Percentiles rank a stretch among this genome's conserved stretches.
These are phyloP conservation scores for Berberis vulgaris DNA, from an alignment of 164 flowering plant genomes.

Conservation along the genomic window DNA sequence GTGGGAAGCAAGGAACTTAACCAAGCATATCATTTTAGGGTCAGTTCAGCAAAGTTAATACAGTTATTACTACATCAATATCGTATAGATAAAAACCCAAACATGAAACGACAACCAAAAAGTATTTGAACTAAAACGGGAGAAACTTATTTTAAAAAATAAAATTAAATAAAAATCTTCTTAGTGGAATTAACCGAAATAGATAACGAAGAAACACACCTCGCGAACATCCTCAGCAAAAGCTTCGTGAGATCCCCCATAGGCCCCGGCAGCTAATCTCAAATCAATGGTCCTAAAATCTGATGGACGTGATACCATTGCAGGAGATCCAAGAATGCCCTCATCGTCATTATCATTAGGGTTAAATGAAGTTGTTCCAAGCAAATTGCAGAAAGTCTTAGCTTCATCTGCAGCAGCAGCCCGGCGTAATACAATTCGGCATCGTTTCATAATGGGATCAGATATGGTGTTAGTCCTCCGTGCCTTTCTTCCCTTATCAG, in stretches of 20 bases:
- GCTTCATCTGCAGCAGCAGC: slow-evolving; percentile 75
- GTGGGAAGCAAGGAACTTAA: too few relatives aligned
- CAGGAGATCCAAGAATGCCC: slow-evolving; percentile 86
- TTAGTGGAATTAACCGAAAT: too few relatives aligned
- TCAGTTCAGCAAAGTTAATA: too few relatives aligned
- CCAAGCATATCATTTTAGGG: too few relatives aligned
- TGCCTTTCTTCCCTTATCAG: slow-evolving; percentile 40
- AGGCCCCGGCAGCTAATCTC: slow-evolving; percentile 79
- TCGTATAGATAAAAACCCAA: too few relatives aligned
- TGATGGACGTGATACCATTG: slow-evolving; percentile 85
- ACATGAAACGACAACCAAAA: neutral
- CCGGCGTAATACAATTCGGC: slow-evolving; percentile 69
- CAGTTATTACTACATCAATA: too few relatives aligned
- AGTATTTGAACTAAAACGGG: neutral
- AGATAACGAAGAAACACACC: slow-evolving; percentile 26
- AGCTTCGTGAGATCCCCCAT: slow-evolving; percentile 79
- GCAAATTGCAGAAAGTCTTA: slow-evolving; percentile 70
- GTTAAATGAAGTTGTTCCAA: slow-evolving; percentile 58
- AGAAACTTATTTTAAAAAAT: too few relatives aligned
- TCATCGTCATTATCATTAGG: slow-evolving; percentile 80
- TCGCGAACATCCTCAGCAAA: slow-evolving; percentile 91
- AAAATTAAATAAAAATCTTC: too few relatives aligned
- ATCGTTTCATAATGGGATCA: slow-evolving; percentile 65
- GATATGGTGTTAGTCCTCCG: slow-evolving; percentile 34
- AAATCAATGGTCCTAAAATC: slow-evolving; percentile 94